Evolutionary conservation across 1,284 basidiomycete species (phyloP).

Genomic region (Caloboletus firmus): DNA sequence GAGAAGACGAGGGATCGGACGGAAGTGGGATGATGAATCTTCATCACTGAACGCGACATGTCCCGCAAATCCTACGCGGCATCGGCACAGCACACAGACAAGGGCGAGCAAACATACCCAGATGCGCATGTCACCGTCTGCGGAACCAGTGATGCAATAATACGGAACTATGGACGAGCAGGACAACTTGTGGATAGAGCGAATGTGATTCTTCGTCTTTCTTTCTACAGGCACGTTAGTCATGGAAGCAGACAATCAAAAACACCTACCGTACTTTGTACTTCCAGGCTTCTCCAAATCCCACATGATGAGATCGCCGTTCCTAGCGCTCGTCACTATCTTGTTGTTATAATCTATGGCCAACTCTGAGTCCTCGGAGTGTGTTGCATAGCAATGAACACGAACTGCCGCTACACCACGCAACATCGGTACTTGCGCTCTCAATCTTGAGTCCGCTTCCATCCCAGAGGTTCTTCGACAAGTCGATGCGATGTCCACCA

Average conservation of each 20-base stretch:
- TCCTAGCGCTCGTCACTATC: slow-evolving; percentile 78
- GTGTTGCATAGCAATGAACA: slow-evolving; percentile 14
- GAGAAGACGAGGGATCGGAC: slow-evolving; percentile 76
- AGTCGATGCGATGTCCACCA: slow-evolving; percentile 63
- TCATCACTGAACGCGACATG: slow-evolving; percentile 64
- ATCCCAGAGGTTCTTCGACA: slow-evolving; percentile 71
- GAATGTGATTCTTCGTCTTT: slow-evolving; percentile 69
- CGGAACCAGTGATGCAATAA: slow-evolving; percentile 79
- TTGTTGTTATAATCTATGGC: slow-evolving; percentile 70
- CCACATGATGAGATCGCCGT: slow-evolving; percentile 85
- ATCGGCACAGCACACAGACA: neutral
- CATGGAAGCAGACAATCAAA: slow-evolving; percentile 4
- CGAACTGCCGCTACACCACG: slow-evolving; percentile 78
- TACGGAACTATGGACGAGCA: slow-evolving; percentile 62
- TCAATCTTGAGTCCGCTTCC: slow-evolving; percentile 73
- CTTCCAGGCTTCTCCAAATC: slow-evolving; percentile 70
- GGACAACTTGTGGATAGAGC: slow-evolving; percentile 74
- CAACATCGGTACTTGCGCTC: slow-evolving; percentile 74
- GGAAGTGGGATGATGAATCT: slow-evolving; percentile 71
- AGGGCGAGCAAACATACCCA: slow-evolving; percentile 58
- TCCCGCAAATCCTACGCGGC: slow-evolving; percentile 71
- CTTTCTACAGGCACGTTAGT: slow-evolving; percentile 49
- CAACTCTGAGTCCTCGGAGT: neutral
- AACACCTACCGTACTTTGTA: slow-evolving; percentile 66
- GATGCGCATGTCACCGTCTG: slow-evolving; percentile 78